Conservation (phyloP, 176 grass and related monocot genomes). For the Ensete ventricosum region DNA sequence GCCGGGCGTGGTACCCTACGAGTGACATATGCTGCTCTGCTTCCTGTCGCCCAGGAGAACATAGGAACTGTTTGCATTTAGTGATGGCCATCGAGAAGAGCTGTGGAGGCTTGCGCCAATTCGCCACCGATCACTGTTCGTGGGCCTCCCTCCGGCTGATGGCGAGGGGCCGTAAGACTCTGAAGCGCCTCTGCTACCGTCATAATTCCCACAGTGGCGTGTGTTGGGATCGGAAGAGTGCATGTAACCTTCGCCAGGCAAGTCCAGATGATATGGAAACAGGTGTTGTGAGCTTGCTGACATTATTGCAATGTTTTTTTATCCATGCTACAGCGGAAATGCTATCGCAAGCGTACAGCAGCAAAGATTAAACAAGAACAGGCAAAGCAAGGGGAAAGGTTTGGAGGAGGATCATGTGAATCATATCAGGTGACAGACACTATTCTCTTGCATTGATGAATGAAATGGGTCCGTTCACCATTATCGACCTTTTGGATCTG, state of each 20-base stretch:
- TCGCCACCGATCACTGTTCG: neutral
- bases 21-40: neutral
- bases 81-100: no score
- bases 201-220: no score
- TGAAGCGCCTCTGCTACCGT: no score
- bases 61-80: neutral
- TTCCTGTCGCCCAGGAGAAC: neutral
- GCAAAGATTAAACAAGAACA: neutral
- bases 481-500: no score
- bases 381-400: neutral
- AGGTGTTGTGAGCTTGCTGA: no score
- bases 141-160: neutral
- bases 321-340: neutral
- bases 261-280: no score
- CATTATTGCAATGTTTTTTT: no score
- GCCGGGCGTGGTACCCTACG: neutral
- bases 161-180: neutral
- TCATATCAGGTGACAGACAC: neutral
- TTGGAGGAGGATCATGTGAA: neutral
- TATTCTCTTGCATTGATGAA: neutral
- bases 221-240: no score
- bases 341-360: neutral
- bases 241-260: no score
- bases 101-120: neutral
- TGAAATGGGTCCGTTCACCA: no score